phyloP scores from a whole-genome alignment of 2,329 filamentous ascomycete species.

The Sclerotinia nivalis region DNA sequence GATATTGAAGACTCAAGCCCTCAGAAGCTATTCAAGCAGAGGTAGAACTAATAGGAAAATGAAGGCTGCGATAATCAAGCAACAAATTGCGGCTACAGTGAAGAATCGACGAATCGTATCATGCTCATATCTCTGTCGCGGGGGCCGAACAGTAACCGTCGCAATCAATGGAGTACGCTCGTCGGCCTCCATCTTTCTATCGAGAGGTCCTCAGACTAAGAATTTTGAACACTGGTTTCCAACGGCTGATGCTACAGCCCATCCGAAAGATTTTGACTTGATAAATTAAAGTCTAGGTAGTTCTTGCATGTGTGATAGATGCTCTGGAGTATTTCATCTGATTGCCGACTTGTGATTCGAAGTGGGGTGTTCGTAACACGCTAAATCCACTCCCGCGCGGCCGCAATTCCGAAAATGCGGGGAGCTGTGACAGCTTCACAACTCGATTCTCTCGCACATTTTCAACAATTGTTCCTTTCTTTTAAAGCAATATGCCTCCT shows the following conservation, averaged over 20 bases:
- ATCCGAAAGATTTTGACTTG: neutral
- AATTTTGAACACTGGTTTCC: neutral
- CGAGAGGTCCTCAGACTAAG: neutral
- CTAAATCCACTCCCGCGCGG: conserved; percentile 8
- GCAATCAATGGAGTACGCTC: conserved; percentile 68
- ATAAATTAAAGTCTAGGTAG: neutral
- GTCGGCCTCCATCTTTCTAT: conserved; percentile 22
- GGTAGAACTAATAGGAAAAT: conserved; percentile 52
- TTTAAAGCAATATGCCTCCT: neutral
- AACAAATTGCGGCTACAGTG: conserved; percentile 59
- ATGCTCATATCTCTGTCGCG: conserved; percentile 58
- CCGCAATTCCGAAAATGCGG: conserved; percentile 14
- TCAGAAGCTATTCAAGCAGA: conserved; percentile 37
- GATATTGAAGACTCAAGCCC: neutral
- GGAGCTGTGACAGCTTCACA: neutral
- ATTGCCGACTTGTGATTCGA: neutral
- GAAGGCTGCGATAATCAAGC: conserved; percentile 46
- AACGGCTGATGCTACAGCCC: neutral
- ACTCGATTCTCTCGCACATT: neutral
- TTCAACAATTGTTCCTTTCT: neutral
- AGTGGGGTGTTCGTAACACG: neutral
- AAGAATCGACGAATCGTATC: conserved; percentile 64
- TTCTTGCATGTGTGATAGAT: neutral
- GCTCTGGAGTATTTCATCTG: neutral
- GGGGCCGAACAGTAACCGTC: conserved; percentile 57